Evolutionary conservation across 305 asterid genomes (phyloP).

Genomic region (Solanum hybrid): DNA sequence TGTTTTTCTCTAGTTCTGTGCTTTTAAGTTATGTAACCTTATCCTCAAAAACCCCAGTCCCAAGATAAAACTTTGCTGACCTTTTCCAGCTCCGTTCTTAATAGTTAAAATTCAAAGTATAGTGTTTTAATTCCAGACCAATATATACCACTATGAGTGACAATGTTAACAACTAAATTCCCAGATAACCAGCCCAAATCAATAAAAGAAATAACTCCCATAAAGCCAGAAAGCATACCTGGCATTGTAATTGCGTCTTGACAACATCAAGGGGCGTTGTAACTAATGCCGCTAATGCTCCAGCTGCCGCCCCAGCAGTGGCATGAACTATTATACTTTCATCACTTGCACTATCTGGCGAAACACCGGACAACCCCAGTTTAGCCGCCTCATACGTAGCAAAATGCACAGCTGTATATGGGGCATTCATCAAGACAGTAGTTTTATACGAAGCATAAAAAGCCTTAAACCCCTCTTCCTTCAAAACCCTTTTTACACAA

Average conservation of each 20-base stretch:
- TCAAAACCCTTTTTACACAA: slow-evolving; percentile 62
- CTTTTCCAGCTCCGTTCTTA: not conserved
- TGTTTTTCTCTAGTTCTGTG: not conserved
- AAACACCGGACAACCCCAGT: slow-evolving; percentile 57
- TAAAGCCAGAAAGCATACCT: slow-evolving; percentile 34
- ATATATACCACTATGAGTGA: not conserved
- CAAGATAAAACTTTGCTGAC: not conserved
- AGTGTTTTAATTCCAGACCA: not conserved
- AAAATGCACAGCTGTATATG: slow-evolving; percentile 89
- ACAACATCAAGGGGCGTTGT: slow-evolving; percentile 96
- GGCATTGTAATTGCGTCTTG: slow-evolving; percentile 95
- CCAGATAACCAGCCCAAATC: not conserved
- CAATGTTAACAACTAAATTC: not conserved
- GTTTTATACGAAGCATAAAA: slow-evolving; percentile 82
- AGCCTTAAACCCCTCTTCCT: slow-evolving; percentile 74
- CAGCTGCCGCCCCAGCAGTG: slow-evolving; percentile 94
- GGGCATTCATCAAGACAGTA: slow-evolving; percentile 93
- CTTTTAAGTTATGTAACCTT: not conserved
- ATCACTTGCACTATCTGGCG: slow-evolving; percentile 51
- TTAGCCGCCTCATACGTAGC: slow-evolving; percentile 84
- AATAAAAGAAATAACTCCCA: not conserved
- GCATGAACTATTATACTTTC: slow-evolving; percentile 80
- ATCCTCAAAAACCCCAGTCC: not conserved
- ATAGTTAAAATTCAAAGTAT: not conserved
- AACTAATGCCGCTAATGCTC: slow-evolving; percentile 71